Evolutionary conservation across 768 basidiomycete species (phyloP).

Genomic region (Suillus weaverae): DNA sequence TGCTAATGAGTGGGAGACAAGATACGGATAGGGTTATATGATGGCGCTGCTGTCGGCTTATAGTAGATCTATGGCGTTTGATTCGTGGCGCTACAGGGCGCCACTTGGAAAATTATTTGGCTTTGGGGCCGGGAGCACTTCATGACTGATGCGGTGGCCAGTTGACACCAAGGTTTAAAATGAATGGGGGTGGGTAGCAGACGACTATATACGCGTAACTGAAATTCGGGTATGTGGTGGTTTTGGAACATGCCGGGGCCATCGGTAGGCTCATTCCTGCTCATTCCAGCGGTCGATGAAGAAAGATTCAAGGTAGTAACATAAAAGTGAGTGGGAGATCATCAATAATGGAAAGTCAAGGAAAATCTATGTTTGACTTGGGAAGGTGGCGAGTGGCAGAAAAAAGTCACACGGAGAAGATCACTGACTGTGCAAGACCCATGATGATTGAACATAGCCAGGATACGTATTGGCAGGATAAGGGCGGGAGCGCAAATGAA

Average conservation of each 20-base stretch:
- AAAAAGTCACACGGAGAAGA: not conserved
- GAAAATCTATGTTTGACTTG: not conserved
- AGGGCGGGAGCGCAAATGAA: not conserved
- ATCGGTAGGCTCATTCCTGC: not conserved
- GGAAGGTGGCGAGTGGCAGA: constrained; percentile 3
- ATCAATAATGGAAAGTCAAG: not conserved
- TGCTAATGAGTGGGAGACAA: not conserved
- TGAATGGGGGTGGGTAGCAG: not conserved
- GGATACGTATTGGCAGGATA: constrained; percentile 3
- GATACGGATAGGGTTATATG: constrained; percentile 3
- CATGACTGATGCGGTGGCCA: not conserved
- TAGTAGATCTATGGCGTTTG: not conserved
- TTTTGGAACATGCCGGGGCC: not conserved
- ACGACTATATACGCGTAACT: not conserved
- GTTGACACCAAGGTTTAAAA: not conserved
- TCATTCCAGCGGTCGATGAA: not conserved
- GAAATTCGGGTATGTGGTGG: not conserved
- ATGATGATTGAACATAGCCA: not conserved
- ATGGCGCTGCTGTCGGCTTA: not conserved
- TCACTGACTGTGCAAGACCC: not conserved
- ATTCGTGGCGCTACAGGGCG: not conserved
- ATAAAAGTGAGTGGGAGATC: not conserved
- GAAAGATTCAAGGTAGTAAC: not conserved
- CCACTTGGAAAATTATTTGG: not conserved
- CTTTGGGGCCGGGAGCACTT: not conserved